Evolutionary conservation across 352 stramenopile species (phyloP), one percentile per base, ranked within the genome.

Genomic region (Pythium monospermum): DNA sequence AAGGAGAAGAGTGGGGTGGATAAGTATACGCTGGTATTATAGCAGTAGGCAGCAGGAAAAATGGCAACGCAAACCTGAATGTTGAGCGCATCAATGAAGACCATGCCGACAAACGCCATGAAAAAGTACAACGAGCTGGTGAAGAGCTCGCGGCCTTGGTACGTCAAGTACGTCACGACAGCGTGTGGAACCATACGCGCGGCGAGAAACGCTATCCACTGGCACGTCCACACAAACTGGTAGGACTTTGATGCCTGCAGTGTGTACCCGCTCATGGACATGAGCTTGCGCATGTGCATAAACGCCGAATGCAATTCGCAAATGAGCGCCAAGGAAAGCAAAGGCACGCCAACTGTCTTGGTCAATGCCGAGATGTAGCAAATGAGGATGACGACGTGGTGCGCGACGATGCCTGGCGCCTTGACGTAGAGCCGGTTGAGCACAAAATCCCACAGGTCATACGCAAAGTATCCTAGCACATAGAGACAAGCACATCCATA

Each of bases 391-490:
- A 88, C 73, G 32, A 85, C 76, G 61, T 91, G 80, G 51, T 91
- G 80, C 25, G 75, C 47, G 23, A 91, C 64, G 49, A 91, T 86
- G 23, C 70, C 71, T 8, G 76, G 75, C 0, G 76, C 65, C 55
- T 88, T 88, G 61, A 84, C 65, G 54, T 91, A 87, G 31, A 91
- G 56, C 0, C 73, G 61, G 35, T 91, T 74, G 23, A 88, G 64
- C 61, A 87, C 57, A 33, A 79, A 91, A 56, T 91, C 80, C 73
- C 75, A 85, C 43, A 88, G 71, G 42, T 91, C 80, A 47, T 91
- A 88, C n/a, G 72, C 76, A 59, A 91, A 91, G 55, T 91, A 91
- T 15, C 80, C 54, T 67, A 30, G 7, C 30, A 35, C 42, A 16
- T 64, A 23, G 26, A 35, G 6, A 47, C 19, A 6, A 30, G 27